Evolutionary conservation across 495 filamentous ascomycete species (phyloP).

Genomic region (Glonium stellatum): DNA sequence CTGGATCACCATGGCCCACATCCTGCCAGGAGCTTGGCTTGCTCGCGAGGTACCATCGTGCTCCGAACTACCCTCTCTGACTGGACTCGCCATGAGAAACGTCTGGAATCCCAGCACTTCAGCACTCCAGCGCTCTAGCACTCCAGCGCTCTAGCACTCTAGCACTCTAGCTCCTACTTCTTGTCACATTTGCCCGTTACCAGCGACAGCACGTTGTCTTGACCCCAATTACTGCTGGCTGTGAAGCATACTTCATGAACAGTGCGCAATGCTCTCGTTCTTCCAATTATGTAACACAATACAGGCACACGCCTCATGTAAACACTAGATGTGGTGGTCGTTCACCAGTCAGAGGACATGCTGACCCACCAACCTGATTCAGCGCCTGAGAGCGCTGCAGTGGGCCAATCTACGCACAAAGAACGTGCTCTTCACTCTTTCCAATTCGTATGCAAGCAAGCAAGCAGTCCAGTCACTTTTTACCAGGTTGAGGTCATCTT

Average conservation of each 20-base stretch:
- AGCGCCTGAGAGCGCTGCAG: not conserved
- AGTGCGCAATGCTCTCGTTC: too few relatives aligned
- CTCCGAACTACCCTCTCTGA: conserved; percentile 2
- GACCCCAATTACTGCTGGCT: too few relatives aligned
- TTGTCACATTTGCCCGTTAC: too few relatives aligned
- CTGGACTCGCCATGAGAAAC: not conserved
- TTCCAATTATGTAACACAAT: not conserved
- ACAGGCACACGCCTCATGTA: not conserved
- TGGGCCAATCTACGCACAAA: not conserved
- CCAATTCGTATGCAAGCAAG: not conserved
- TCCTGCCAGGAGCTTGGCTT: conserved; percentile 1
- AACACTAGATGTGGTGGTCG: not conserved
- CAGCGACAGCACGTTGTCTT: too few relatives aligned
- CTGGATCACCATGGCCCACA: conserved; percentile 17
- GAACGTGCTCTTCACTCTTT: not conserved
- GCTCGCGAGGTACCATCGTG: not conserved
- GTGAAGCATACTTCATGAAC: not conserved
- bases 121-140: too few relatives aligned
- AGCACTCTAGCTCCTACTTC: too few relatives aligned
- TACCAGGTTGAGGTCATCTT: not conserved
- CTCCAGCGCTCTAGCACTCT: too few relatives aligned
- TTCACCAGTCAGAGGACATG: not conserved
- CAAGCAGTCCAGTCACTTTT: not conserved
- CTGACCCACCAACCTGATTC: not conserved
- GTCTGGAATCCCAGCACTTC: too few relatives aligned